Percentiles rank a stretch among this genome's conserved stretches.
phyloP scores from a whole-genome alignment of 257 asterid genomes.

The Prunella vulgaris region DNA sequence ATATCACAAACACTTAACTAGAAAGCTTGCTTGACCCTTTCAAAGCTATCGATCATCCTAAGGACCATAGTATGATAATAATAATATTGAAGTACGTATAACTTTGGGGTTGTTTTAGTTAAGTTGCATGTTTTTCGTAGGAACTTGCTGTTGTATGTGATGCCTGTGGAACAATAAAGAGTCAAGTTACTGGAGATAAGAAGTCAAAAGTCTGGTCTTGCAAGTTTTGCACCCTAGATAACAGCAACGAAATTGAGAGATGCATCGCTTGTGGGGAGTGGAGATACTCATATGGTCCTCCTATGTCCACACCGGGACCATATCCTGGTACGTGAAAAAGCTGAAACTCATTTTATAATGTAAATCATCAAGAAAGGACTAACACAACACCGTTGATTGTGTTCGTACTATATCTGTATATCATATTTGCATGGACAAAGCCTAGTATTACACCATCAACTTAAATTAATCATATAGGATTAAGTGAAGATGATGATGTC shows the following conservation, averaged over 20 bases:
- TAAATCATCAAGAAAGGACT: background rate
- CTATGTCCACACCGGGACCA: slow-evolving; percentile 38
- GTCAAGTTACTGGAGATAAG: slow-evolving; percentile 24
- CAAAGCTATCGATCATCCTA: background rate
- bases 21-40: background rate
- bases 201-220: slow-evolving; percentile 59
- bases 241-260: slow-evolving; percentile 42
- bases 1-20: background rate
- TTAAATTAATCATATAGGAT: slow-evolving; percentile 5
- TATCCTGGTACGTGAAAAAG: slow-evolving; percentile 39
- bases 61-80: too few species aligned
- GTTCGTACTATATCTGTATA: background rate
- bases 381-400: background rate
- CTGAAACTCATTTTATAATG: background rate
- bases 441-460: background rate
- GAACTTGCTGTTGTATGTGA: slow-evolving; percentile 48
- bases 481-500: slow-evolving; percentile 21
- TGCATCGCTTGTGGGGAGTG: slow-evolving; percentile 84
- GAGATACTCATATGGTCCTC: slow-evolving; percentile 87
- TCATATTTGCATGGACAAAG: background rate
- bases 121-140: slow-evolving; percentile 44
- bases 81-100: too few species aligned
- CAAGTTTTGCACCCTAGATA: slow-evolving; percentile 79
- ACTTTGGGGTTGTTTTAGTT: too few species aligned
- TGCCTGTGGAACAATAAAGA: slow-evolving; percentile 57